phyloP scores from a whole-genome alignment of 192 early-diverging fungal species.

The Gigaspora rosea region DNA sequence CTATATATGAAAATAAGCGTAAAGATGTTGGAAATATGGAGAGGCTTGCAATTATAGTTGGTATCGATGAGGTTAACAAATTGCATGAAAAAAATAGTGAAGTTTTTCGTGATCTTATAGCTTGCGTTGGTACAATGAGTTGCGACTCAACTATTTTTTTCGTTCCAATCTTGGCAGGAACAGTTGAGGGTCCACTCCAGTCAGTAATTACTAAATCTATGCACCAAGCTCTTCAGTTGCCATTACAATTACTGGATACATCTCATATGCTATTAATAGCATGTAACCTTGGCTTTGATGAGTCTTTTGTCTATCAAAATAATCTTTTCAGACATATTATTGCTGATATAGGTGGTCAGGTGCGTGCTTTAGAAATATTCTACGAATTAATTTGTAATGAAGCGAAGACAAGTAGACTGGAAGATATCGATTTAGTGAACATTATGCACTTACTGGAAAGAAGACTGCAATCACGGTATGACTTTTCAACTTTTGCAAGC shows the following conservation, averaged over 20 bases:
- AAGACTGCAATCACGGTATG: not conserved
- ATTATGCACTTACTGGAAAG: not conserved
- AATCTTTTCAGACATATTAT: not conserved
- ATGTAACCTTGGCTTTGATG: slow-evolving; percentile 4
- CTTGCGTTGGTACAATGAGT: not conserved
- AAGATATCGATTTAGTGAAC: not conserved
- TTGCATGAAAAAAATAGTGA: not conserved
- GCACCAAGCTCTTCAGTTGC: slow-evolving; percentile 5
- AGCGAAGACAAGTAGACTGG: not conserved
- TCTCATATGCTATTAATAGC: not conserved
- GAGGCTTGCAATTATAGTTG: slow-evolving; percentile 8
- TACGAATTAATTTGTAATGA: slow-evolving; percentile 12
- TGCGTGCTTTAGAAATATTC: slow-evolving; percentile 10
- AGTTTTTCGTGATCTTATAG: not conserved
- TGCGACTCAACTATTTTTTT: not conserved
- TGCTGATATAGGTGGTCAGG: slow-evolving; percentile 1
- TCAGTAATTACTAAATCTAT: slow-evolving; percentile 21
- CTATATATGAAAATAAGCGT: not conserved
- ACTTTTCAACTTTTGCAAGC: not conserved
- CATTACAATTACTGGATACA: not conserved
- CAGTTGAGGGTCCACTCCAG: not conserved
- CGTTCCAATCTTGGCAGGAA: slow-evolving; percentile 11
- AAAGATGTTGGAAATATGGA: not conserved
- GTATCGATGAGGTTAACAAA: slow-evolving; percentile 24
- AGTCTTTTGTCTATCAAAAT: not conserved